A percentile compares a stretch with the other conserved stretches of the same genome.
Evolutionary conservation across 2,329 filamentous ascomycete genomes (phyloP).

Genomic region (Penicillium crustosum): DNA sequence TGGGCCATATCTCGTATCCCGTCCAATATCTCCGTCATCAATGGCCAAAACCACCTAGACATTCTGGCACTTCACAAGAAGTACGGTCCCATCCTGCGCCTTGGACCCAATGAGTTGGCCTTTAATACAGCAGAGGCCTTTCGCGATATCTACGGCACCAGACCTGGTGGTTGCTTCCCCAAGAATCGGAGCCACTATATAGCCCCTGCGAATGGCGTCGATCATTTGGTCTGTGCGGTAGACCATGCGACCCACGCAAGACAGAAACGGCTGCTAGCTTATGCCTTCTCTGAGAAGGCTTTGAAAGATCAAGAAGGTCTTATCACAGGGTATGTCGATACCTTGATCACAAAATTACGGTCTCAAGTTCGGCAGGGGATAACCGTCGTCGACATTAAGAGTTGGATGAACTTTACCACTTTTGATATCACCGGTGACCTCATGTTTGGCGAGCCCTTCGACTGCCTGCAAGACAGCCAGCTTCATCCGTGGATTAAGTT

Average conservation of each 20-base stretch:
- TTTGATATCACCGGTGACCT: slow-evolving; percentile 45
- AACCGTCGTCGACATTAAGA: slow-evolving; percentile 26
- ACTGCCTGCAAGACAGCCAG: slow-evolving; percentile 37
- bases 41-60: slow-evolving; percentile 27
- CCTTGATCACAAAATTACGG: slow-evolving; percentile 24
- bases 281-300: slow-evolving; percentile 10
- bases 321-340: slow-evolving; percentile 29
- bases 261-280: slow-evolving; percentile 12
- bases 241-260: slow-evolving; percentile 22
- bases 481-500: slow-evolving; percentile 44
- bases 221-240: slow-evolving; percentile 22
- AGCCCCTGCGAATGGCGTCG: slow-evolving; percentile 40
- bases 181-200: slow-evolving; percentile 24
- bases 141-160: slow-evolving; percentile 35
- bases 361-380: not conserved
- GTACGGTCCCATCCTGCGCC: slow-evolving; percentile 23
- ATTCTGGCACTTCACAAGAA: slow-evolving; percentile 24
- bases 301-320: slow-evolving; percentile 32
- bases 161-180: slow-evolving; percentile 21
- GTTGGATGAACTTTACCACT: slow-evolving; percentile 38
- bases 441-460: slow-evolving; percentile 43
- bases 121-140: slow-evolving; percentile 33
- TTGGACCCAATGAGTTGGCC: slow-evolving; percentile 22
- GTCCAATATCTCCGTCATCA: slow-evolving; percentile 18
- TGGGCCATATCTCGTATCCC: slow-evolving; percentile 29